Evolutionary conservation across 345 rosid genomes (phyloP).

Genomic region (Melaleuca quinquenervia): DNA sequence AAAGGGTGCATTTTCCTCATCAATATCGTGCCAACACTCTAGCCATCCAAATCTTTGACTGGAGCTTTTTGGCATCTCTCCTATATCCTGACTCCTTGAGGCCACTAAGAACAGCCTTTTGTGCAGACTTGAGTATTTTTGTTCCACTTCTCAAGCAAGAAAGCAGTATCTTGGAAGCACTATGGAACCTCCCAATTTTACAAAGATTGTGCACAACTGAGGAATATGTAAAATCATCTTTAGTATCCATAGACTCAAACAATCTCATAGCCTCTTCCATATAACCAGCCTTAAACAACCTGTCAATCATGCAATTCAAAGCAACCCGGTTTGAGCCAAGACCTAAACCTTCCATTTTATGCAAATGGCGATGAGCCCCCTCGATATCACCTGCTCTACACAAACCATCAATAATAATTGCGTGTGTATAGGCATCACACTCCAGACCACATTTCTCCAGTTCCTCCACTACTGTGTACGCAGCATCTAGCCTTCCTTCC

Average conservation of each 20-base stretch:
- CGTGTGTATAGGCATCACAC: slow-evolving; percentile 68
- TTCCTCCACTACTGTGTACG: slow-evolving; percentile 40
- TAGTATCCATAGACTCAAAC: slow-evolving; percentile 52
- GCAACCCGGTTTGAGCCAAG: slow-evolving; percentile 42
- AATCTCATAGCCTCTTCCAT: slow-evolving; percentile 41
- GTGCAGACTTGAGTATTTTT: slow-evolving; percentile 49
- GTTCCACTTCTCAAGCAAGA: slow-evolving; percentile 53
- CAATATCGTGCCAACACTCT: slow-evolving; percentile 18
- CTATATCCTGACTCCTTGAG: slow-evolving; percentile 42
- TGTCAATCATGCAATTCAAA: slow-evolving; percentile 54
- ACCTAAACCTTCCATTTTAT: slow-evolving; percentile 37
- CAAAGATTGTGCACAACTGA: slow-evolving; percentile 75
- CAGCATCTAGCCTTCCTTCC: slow-evolving; percentile 46
- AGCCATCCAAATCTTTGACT: slow-evolving; percentile 36
- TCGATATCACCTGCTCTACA: slow-evolving; percentile 48
- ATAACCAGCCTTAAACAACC: slow-evolving; percentile 53
- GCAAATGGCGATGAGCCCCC: slow-evolving; percentile 43
- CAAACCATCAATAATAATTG: slow-evolving; percentile 64
- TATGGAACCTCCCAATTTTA: slow-evolving; percentile 41
- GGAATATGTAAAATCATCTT: slow-evolving; percentile 72
- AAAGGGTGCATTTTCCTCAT: background rate
- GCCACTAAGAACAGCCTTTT: slow-evolving; percentile 59
- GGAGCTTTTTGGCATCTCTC: slow-evolving; percentile 46
- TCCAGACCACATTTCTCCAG: slow-evolving; percentile 46
- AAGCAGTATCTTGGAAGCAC: slow-evolving; percentile 59